phyloP scores from a whole-genome alignment of 2,329 filamentous ascomycete genomes.

The Mycogone perniciosa region DNA sequence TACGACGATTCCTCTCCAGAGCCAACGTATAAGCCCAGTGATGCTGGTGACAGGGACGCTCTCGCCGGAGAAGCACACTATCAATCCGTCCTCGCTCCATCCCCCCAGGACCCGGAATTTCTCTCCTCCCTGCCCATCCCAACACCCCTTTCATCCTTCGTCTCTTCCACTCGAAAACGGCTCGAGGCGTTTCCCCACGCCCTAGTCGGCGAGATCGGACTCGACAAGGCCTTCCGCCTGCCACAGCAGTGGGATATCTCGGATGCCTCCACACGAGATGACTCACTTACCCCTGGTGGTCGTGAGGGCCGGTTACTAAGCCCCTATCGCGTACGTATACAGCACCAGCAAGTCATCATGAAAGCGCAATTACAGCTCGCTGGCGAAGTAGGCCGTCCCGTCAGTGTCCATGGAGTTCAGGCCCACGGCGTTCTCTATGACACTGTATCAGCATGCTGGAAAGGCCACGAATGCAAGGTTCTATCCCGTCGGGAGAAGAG shows the following conservation, averaged over 20 bases:
- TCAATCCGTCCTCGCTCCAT: slow-evolving; percentile 55
- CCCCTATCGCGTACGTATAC: slow-evolving; percentile 59
- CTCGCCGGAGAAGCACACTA: slow-evolving; percentile 54
- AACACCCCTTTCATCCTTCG: slow-evolving; percentile 50
- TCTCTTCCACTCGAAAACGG: slow-evolving; percentile 48
- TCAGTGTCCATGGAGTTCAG: slow-evolving; percentile 69
- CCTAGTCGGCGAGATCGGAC: slow-evolving; percentile 69
- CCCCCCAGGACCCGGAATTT: slow-evolving; percentile 37
- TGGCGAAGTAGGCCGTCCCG: slow-evolving; percentile 57
- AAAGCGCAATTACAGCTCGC: slow-evolving; percentile 65
- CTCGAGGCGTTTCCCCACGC: slow-evolving; percentile 55
- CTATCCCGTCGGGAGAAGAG: slow-evolving; percentile 53
- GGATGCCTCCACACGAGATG: slow-evolving; percentile 21
- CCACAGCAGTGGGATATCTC: slow-evolving; percentile 50
- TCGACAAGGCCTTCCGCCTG: slow-evolving; percentile 72
- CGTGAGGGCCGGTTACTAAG: slow-evolving; percentile 63
- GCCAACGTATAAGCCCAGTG: slow-evolving; percentile 30
- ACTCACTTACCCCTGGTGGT: slow-evolving; percentile 57
- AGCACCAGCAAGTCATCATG: slow-evolving; percentile 63
- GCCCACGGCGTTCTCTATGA: slow-evolving; percentile 67
- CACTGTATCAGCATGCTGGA: slow-evolving; percentile 59
- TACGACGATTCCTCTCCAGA: slow-evolving; percentile 49
- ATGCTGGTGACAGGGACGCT: slow-evolving; percentile 15
- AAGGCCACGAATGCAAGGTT: slow-evolving; percentile 59
- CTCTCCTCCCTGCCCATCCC: slow-evolving; percentile 52